Percentiles rank a stretch among this genome's conserved stretches.
Evolutionary conservation across 163 green algal species (phyloP).

Genomic region (Prototheca wickerhamii): DNA sequence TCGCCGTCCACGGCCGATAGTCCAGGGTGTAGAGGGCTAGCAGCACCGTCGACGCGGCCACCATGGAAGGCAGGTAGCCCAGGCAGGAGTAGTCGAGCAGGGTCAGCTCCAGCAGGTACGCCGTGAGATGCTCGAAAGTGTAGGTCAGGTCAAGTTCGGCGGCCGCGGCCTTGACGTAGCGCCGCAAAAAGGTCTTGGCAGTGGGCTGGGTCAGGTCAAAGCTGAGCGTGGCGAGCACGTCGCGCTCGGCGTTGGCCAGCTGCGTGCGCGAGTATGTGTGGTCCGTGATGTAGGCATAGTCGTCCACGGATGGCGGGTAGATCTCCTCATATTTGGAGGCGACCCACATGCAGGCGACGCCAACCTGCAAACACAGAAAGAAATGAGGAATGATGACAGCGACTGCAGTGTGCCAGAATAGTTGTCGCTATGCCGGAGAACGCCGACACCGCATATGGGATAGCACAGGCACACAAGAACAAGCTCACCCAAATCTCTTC

Average conservation of each 20-base stretch:
- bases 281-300: conserved; percentile 94
- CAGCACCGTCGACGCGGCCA: conserved; percentile 43
- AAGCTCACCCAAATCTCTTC: not conserved
- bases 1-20: conserved; percentile 20
- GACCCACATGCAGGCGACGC: conserved; percentile 72
- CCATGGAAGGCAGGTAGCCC: conserved; percentile 47
- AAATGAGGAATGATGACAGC: too few relatives aligned
- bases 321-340: conserved; percentile 88
- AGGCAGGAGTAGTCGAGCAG: conserved; percentile 48
- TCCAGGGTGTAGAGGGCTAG: conserved; percentile 20
- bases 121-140: conserved; percentile 35
- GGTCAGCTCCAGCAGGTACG: conserved; percentile 49
- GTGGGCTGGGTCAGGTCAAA: conserved; percentile 81
- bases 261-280: conserved; percentile 84
- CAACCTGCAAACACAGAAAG: too few relatives aligned
- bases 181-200: conserved; percentile 66
- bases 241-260: conserved; percentile 70
- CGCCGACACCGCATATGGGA: too few relatives aligned
- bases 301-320: conserved; percentile 74
- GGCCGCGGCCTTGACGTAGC: conserved; percentile 56
- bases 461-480: not conserved
- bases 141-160: conserved; percentile 6
- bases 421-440: too few relatives aligned
- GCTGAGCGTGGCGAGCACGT: conserved; percentile 67
- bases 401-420: too few relatives aligned